Conservation (phyloP, 805 yeast species). For the Monosporozyma aerobia region DNA sequence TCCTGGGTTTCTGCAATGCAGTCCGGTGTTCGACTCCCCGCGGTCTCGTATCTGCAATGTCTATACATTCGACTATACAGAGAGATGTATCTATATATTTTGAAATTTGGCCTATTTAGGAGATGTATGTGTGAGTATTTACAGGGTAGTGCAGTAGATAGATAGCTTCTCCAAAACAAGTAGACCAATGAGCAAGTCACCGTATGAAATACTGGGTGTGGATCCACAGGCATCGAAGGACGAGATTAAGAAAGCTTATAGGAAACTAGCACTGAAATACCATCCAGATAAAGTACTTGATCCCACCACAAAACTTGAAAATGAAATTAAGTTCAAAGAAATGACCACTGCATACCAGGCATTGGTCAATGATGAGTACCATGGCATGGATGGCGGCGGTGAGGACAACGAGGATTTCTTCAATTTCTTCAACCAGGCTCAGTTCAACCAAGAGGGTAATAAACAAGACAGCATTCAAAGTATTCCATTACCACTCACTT, state of each 20-base stretch:
- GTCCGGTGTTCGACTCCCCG: no score
- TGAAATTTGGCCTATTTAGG: no score
- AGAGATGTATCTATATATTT: no score
- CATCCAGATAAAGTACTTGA: conserved; percentile 87
- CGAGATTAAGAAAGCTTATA: conserved; percentile 78
- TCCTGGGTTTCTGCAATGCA: no score
- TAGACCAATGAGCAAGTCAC: neutral
- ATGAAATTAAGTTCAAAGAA: conserved; percentile 76
- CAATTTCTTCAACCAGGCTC: conserved; percentile 43
- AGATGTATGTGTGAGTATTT: no score
- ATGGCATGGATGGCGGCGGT: conserved; percentile 2
- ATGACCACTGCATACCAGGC: conserved; percentile 80
- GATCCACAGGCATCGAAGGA: conserved; percentile 50
- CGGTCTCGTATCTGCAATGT: no score
- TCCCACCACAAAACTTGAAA: conserved; percentile 49
- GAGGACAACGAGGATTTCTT: conserved; percentile 45
- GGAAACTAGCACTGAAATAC: conserved; percentile 68
- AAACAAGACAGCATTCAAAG: neutral
- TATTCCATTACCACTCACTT: conserved; percentile 50
- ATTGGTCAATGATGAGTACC: conserved; percentile 52
- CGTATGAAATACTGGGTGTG: conserved; percentile 65
- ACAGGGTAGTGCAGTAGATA: no score
- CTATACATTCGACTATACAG: no score
- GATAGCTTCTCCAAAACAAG: no score
- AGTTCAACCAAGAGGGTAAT: neutral